Percentiles rank a stretch among this genome's conserved stretches.
These are phyloP conservation scores for Microbotryum intermedium DNA, from an alignment of 1,284 basidiomycete genomes.

Conservation along the genomic window DNA sequence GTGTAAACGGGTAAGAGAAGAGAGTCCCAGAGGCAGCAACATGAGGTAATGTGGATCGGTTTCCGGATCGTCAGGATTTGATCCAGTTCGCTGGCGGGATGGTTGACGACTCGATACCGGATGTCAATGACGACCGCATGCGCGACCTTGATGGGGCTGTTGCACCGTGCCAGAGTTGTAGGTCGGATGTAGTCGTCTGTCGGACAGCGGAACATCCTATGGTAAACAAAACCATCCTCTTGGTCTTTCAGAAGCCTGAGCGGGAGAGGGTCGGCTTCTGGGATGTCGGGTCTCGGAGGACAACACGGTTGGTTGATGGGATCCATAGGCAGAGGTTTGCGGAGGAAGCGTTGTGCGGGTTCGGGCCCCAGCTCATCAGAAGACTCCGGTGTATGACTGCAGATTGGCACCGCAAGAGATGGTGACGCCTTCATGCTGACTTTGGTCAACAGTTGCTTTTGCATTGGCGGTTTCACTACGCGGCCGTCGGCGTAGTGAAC, in stretches of 20 bases:
- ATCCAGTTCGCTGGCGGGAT: not conserved
- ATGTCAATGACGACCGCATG: conserved; percentile 19
- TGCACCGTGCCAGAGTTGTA: conserved; percentile 12
- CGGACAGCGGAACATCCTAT: conserved; percentile 15
- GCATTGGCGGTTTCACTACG: not conserved
- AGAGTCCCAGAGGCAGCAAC: conserved; percentile 17
- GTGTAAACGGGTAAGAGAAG: conserved; percentile 22
- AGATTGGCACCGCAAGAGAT: not conserved
- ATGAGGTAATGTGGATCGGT: conserved; percentile 10
- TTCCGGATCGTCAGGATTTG: conserved; percentile 18
- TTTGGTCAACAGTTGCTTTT: conserved; percentile 2
- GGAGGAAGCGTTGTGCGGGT: not conserved
- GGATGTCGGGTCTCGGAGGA: not conserved
- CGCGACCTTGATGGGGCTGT: conserved; percentile 14
- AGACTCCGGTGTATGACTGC: not conserved
- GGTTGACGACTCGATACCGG: conserved; percentile 3
- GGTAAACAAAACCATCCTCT: not conserved
- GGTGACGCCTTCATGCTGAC: conserved; percentile 10
- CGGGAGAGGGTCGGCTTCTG: conserved; percentile 5
- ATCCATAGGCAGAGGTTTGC: not conserved
- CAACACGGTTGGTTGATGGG: not conserved
- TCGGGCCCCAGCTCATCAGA: not conserved
- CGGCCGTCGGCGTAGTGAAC: conserved; percentile 9
- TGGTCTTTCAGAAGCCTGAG: not conserved
- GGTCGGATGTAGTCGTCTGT: conserved; percentile 23